Percentiles rank a stretch among this genome's conserved stretches.
phyloP scores from a whole-genome alignment of 352 stramenopile genomes.

The Elongisporangium undulatum region DNA sequence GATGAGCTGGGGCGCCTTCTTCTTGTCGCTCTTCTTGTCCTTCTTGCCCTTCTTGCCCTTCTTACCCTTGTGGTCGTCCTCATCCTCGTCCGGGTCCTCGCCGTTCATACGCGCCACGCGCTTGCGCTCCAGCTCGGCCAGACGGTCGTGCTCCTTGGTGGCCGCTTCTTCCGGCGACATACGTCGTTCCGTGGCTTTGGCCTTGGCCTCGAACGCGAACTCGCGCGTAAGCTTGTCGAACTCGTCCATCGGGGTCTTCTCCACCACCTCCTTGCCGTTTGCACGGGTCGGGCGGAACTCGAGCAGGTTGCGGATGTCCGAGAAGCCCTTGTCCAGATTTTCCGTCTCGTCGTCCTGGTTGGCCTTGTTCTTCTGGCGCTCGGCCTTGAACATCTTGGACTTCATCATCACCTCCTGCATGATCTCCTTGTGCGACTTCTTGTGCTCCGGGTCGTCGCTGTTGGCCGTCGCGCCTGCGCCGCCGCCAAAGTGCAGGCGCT shows the following conservation, averaged over 20 bases:
- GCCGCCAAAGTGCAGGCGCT: conserved; percentile 86
- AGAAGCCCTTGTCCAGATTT: conserved; percentile 69
- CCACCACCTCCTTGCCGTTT: conserved; percentile 49
- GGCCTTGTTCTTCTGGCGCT: conserved; percentile 85
- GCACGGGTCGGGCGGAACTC: conserved; percentile 72
- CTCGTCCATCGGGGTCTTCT: conserved; percentile 76
- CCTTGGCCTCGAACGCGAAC: conserved; percentile 90
- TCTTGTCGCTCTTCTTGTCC: conserved; percentile 36
- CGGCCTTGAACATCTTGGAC: conserved; percentile 86
- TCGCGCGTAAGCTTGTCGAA: conserved; percentile 82
- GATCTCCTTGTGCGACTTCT: conserved; percentile 87
- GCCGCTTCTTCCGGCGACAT: conserved; percentile 94
- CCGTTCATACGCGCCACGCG: conserved; percentile 94
- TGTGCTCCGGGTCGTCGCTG: conserved; percentile 20
- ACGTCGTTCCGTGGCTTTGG: conserved; percentile 90
- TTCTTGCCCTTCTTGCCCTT: conserved; percentile 47
- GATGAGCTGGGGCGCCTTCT: conserved; percentile 52
- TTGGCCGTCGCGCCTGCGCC: conserved; percentile 13
- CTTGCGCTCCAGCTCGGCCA: conserved; percentile 91
- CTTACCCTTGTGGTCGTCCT: conserved; percentile 31
- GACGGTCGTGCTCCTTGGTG: conserved; percentile 88
- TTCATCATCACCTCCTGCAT: conserved; percentile 92
- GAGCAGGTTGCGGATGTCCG: conserved; percentile 55
- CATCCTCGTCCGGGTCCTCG: conserved; percentile 71
- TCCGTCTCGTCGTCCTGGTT: conserved; percentile 77